Evolutionary conservation across 441 rosid genomes (phyloP), one percentile per base, ranked within the genome.

Genomic region (Flueggea neowawraea): DNA sequence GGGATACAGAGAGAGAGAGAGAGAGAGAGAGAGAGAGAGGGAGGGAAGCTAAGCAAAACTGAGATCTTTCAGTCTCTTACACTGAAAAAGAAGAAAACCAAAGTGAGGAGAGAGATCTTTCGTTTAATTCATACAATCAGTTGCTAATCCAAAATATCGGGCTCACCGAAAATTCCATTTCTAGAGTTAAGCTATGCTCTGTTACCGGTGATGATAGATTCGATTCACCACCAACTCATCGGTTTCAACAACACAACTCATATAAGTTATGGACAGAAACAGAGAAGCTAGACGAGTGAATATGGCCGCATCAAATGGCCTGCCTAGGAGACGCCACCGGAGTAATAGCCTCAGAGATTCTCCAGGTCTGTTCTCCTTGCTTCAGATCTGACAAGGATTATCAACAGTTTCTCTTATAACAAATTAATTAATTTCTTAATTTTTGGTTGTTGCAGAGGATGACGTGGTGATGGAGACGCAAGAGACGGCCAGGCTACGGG

Each of bases 211-310:
- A 75, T 78, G 84, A 79, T 75, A 72, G 73, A 74, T 67, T 60
- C 60, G 69, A 72, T 67, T 53, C 50, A 15, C 52, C 61, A 47
- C 48, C 52, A 14, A 6, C 62, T 3, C 48, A 60, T 51, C 72
- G 54, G 64, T 78, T 72, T 74, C 64, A 61, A 63, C 63, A 50
- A 53, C 54, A 48, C 52, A 57, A 60, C 55, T 36, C 39, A n/a
- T 32, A 55, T 36, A 47, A 17, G 62, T 54, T 60, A 92, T 94
- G 99, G 99, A 94, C 75, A 82, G 97, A 78, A 86, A 73, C 77
- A 80, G 97, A 73, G 97, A 94, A 69, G 85, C 87, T 64, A 84
- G 94, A 68, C 78, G 97, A 78, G 84, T 80, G 14, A 79, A 82
- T 56, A 75, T 83, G 87, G 89, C 94, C 47, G 77, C 88, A 33